Base-by-base conservation (phyloP, 2,329 filamentous ascomycete genomes). In the Fusarium sp. region DNA sequence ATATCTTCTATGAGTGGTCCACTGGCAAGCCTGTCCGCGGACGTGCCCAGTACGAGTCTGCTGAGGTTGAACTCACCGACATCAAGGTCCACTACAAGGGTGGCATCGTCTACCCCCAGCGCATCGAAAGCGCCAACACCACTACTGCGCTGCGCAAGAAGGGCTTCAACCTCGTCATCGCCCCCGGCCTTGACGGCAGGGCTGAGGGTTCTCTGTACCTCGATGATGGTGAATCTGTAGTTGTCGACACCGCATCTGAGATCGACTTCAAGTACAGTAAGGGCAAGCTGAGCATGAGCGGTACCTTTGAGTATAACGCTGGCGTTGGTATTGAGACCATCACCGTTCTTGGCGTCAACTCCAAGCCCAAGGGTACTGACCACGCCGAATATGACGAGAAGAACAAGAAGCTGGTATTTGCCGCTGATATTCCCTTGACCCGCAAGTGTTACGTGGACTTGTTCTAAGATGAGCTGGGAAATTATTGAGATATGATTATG, bases 211-310 rank as follows among this genome's bases (percentile, higher is more conserved):
- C 81, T 20, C 79, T 95, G 60, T 94, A 94, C 73, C 81, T 94
- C 4, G 92, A 95, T 67, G 92, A 95, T 61, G 92, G 92, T 14
- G 86, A 88, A 62, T 88, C 84, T 22, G 71, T 93, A 39, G 79
- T 84, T 54, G 91, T 91, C 77, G 71, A 79, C 4, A 76, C 72
- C 1, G 86, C 83, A 5, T 87, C 84, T 1, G 79, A 86, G 55
- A 83, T 93, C 47, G 77, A 81, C n/a, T 92, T 94, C 71, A 71
- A 76, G 17, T 94, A 87, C 73, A 79, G 82, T 32, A 76, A 82
- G 6, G 84, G 85, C 30, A 80, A 79, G 57, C 80, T 91, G 20
- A 79, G 70, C 2, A 79, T 83, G 35, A 79, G 77, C 3, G 89
- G 88, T 1, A 77, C 72, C 0, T 90, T 89, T 73, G 85, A 78